These are phyloP conservation scores for Chlorella vulgaris DNA, from an alignment of 139 green algal species.

Conservation along the genomic window DNA sequence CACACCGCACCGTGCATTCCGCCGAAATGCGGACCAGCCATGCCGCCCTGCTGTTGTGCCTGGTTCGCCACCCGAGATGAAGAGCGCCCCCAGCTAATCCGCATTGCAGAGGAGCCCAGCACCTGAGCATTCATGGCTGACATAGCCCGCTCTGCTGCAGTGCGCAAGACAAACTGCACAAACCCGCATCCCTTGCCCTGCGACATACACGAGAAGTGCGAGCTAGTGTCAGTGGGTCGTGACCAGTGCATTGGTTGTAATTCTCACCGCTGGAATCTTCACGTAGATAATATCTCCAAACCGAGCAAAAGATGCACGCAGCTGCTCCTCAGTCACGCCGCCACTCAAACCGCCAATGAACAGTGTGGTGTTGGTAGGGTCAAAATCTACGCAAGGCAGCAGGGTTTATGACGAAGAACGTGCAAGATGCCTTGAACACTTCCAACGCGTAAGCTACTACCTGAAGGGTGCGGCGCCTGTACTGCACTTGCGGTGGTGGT, in stretches of 20 bases:
- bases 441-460: too few relatives aligned
- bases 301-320: slow-evolving; percentile 72
- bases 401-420: too few relatives aligned
- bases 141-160: slow-evolving; percentile 77
- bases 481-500: slow-evolving; percentile 20
- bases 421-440: too few relatives aligned
- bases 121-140: slow-evolving; percentile 74
- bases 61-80: slow-evolving; percentile 48
- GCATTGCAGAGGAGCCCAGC: slow-evolving; percentile 61
- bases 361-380: slow-evolving; percentile 90
- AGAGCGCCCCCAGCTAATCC: slow-evolving; percentile 75
- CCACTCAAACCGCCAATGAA: slow-evolving; percentile 82
- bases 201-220: not conserved
- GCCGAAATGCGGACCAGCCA: slow-evolving; percentile 8
- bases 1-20: slow-evolving; percentile 7
- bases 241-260: too few relatives aligned
- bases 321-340: slow-evolving; percentile 75
- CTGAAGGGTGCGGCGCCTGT: slow-evolving; percentile 42
- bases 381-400: slow-evolving; percentile 55
- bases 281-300: slow-evolving; percentile 93
- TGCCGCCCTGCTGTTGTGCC: slow-evolving; percentile 24
- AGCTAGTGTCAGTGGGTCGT: too few relatives aligned
- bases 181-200: slow-evolving; percentile 96
- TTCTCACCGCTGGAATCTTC: slow-evolving; percentile 82
- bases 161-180: slow-evolving; percentile 86